Base-by-base conservation (phyloP, 306 rosid genomes). In the Arachis stenosperma region DNA sequence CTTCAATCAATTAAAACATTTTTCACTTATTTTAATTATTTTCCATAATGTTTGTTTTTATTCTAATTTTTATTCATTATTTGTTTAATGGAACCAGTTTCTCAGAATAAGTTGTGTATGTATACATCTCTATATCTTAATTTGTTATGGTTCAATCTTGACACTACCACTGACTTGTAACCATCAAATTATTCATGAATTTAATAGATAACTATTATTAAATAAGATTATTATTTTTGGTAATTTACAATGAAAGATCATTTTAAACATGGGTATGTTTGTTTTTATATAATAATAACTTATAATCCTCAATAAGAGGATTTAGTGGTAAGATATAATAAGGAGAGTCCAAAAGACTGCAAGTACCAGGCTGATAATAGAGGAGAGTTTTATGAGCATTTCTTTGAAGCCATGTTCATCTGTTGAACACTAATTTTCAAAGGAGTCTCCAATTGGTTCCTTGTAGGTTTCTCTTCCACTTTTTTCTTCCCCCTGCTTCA, bases 21-120 rank as follows among this genome's bases (percentile, higher is more conserved):
- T 5, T 5, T 42, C 7, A 8, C 2, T 8, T 8, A 6, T 42
- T 40, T 40, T 42, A 42, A 36, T 51, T 22, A 37, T 46, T 3
- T 30, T 43, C 40, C 41, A 12, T 11, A n/a, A 46, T 27, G 5
- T 30, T 56, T 55, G 40, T 40, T 69, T 52, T 76, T 27, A 29
- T 40, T 39, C 12, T 33, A n/a, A 5, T 67, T 6, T 58, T 59
- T 58, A 30, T 73, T 2, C 13, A 36, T 60, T 36, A 59, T 40
- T 55, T 7, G 14, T 64, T 43, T 69, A 71, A 42, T 12, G 14
- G 74, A 65, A 53, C 50, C 78, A 27, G 6, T 36, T 70, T 47
- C 52, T 29, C 12, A 42, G 59, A 62, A 52, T 53, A 62, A 62
- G 30, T 29, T 37, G 50, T 9, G 12, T 56, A 37, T 10, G 9